Evolutionary conservation across 2,329 filamentous ascomycete species (phyloP).

Genomic region (Hymenoscyphus infarciens): DNA sequence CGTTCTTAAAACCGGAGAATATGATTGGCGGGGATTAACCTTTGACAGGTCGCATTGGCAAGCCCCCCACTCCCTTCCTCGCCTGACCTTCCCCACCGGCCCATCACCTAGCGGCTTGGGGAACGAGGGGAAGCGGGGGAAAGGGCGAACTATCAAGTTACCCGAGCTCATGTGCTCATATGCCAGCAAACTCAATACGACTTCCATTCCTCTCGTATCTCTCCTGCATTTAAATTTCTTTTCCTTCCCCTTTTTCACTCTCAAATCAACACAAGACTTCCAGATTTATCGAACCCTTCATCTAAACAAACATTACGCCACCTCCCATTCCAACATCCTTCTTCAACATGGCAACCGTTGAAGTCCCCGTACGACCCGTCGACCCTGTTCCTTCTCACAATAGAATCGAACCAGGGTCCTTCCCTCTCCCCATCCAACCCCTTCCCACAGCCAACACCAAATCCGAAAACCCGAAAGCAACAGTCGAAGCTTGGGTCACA

Average conservation of each 20-base stretch:
- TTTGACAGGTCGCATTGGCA: not conserved
- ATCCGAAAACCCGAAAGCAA: slow-evolving; percentile 16
- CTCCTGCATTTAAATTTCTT: not conserved
- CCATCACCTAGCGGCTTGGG: not conserved
- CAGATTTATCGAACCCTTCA: not conserved
- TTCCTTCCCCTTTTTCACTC: not conserved
- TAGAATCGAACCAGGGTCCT: slow-evolving; percentile 28
- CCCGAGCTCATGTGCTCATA: not conserved
- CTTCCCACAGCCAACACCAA: slow-evolving; percentile 17
- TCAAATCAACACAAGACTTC: not conserved
- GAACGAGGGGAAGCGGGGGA: not conserved
- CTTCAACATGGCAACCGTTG: slow-evolving; percentile 24
- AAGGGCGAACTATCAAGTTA: not conserved
- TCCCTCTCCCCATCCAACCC: slow-evolving; percentile 23
- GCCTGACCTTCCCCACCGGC: not conserved
- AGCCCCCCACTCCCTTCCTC: not conserved
- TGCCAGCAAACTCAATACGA: not conserved
- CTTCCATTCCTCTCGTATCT: not conserved
- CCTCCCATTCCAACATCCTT: not conserved
- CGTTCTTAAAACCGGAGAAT: not conserved
- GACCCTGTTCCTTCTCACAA: slow-evolving; percentile 24
- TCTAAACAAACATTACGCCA: not conserved
- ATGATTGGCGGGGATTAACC: not conserved
- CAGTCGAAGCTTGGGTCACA: slow-evolving; percentile 20
- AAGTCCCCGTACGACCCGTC: slow-evolving; percentile 5